Evolutionary conservation across 768 basidiomycete species (phyloP).

Genomic region (Cystobasidium ongulense): DNA sequence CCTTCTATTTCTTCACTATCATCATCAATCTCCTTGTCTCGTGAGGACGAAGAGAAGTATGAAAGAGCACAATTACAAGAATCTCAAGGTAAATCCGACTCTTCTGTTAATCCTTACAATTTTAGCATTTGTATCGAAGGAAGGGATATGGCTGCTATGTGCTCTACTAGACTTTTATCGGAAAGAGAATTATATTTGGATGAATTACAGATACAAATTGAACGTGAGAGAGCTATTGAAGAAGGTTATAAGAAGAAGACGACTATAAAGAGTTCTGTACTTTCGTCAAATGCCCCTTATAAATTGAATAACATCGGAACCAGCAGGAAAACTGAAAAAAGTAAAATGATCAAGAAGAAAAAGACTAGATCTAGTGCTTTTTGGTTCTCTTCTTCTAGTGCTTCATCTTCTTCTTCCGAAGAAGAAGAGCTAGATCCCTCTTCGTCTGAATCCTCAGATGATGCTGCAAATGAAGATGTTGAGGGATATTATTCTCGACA

Average conservation of each 20-base stretch:
- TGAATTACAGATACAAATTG: constrained; percentile 3
- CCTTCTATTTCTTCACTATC: not conserved
- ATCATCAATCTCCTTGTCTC: not conserved
- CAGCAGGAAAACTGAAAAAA: constrained; percentile 8
- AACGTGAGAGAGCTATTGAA: not conserved
- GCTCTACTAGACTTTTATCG: constrained; percentile 59
- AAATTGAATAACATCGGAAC: not conserved
- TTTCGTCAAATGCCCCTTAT: not conserved
- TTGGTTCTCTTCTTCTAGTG: not conserved
- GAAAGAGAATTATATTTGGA: constrained; percentile 63
- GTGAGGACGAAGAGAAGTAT: not conserved
- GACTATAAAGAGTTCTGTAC: not conserved
- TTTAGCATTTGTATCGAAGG: constrained; percentile 84
- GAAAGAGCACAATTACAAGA: not conserved
- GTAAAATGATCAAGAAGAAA: not conserved
- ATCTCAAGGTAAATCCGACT: not conserved
- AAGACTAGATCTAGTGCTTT: constrained; percentile 3
- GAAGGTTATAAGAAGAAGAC: not conserved
- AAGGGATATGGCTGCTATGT: constrained; percentile 69
- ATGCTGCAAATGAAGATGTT: not conserved
- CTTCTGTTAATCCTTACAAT: constrained; percentile 51
- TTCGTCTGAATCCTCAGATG: constrained; percentile 5
- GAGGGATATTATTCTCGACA: not conserved
- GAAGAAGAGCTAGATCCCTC: not conserved
- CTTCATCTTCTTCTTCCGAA: not conserved